phyloP scores from a whole-genome alignment of 805 yeast species.

The Lipomyces orientalis region DNA sequence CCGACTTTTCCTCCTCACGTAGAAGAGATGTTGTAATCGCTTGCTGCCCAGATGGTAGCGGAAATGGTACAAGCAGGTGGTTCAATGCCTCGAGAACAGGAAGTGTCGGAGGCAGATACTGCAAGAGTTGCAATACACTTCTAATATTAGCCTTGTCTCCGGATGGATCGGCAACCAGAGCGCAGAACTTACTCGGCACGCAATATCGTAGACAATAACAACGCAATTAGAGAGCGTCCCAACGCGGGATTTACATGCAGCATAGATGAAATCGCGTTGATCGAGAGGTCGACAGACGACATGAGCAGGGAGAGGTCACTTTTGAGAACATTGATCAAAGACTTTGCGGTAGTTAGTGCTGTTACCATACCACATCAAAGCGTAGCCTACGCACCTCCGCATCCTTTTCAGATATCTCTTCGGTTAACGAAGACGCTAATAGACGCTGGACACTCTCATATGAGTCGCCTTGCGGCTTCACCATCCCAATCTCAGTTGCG shows the following conservation, averaged over 20 bases:
- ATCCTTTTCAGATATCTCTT: slow-evolving; percentile 23
- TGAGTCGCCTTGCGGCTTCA: background rate
- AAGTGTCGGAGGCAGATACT: slow-evolving; percentile 29
- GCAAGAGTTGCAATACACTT: slow-evolving; percentile 29
- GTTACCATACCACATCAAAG: background rate
- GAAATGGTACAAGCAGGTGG: slow-evolving; percentile 10
- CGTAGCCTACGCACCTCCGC: slow-evolving; percentile 14
- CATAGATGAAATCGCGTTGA: slow-evolving; percentile 23
- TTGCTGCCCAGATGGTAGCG: background rate
- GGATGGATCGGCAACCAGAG: background rate
- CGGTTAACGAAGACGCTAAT: slow-evolving; percentile 15
- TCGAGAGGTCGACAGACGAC: slow-evolving; percentile 28
- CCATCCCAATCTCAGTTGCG: background rate
- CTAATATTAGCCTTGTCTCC: background rate
- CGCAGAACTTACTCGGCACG: slow-evolving; percentile 20
- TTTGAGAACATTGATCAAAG: slow-evolving; percentile 11
- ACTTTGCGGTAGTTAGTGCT: background rate
- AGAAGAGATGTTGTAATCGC: slow-evolving; percentile 1
- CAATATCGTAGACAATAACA: slow-evolving; percentile 22
- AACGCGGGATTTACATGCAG: slow-evolving; percentile 22
- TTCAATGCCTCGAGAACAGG: slow-evolving; percentile 29
- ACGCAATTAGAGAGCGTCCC: slow-evolving; percentile 24
- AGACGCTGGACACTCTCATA: slow-evolving; percentile 8
- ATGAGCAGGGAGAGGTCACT: slow-evolving; percentile 19
- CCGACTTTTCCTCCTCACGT: slow-evolving; percentile 29